Percentiles rank a stretch among this genome's conserved stretches.
Evolutionary conservation across 257 asterid genomes (phyloP).

Genomic region (Hygrophila difformis): DNA sequence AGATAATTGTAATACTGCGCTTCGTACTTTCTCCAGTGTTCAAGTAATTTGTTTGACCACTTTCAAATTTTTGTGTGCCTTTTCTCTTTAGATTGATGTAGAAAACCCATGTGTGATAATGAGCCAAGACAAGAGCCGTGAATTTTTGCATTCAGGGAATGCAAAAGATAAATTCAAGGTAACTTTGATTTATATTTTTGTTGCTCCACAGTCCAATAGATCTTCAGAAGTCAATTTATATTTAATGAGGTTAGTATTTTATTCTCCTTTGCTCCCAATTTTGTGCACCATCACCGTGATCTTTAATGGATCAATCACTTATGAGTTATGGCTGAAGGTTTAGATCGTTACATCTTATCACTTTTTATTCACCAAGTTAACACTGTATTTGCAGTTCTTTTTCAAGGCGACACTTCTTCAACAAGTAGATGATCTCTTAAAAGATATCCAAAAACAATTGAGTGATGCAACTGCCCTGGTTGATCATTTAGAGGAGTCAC

Average conservation of each 20-base stretch:
- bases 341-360: constrained; percentile 10
- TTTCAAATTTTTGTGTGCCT: constrained; percentile 12
- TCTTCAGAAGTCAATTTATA: constrained; percentile 12
- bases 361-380: constrained; percentile 13
- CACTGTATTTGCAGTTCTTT: constrained; percentile 57
- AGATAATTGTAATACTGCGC: background rate
- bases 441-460: constrained; percentile 51
- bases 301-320: constrained; percentile 14
- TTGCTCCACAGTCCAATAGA: no score
- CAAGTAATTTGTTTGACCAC: constrained; percentile 17
- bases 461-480: constrained; percentile 53
- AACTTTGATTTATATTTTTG: constrained; percentile 5
- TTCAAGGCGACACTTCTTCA: constrained; percentile 97
- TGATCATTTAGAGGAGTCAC: constrained; percentile 58
- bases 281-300: constrained; percentile 6
- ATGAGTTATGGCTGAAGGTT: background rate
- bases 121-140: constrained; percentile 98
- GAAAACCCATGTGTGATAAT: constrained; percentile 95
- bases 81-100: constrained; percentile 74
- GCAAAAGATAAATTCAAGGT: constrained; percentile 93
- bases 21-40: constrained; percentile 7
- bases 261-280: constrained; percentile 3
- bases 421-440: constrained; percentile 70
- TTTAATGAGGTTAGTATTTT: background rate
- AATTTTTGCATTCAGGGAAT: constrained; percentile 86